These are phyloP conservation scores for Phytopythium montanum DNA, from an alignment of 352 stramenopile genomes.

Conservation along the genomic window DNA sequence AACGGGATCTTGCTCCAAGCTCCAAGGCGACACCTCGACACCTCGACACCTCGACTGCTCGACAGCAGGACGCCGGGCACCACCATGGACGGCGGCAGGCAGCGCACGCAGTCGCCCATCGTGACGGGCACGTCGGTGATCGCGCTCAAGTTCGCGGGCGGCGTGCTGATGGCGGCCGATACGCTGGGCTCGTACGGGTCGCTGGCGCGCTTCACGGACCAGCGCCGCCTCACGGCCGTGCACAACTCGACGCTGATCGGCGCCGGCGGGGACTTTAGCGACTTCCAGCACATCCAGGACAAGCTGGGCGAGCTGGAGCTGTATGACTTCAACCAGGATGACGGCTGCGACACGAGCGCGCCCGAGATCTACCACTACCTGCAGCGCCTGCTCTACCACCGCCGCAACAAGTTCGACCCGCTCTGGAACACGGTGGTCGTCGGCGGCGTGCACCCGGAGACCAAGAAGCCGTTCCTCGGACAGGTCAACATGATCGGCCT, in stretches of 20 bases:
- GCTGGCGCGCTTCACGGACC: conserved; percentile 96
- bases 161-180: conserved; percentile 97
- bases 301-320: conserved; percentile 93
- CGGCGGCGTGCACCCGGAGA: conserved; percentile 90
- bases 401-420: conserved; percentile 98
- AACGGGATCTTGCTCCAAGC: conserved; percentile 3
- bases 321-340: conserved; percentile 95
- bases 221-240: conserved; percentile 82
- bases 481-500: conserved; percentile 97
- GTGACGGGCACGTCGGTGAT: conserved; percentile 98
- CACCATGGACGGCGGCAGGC: conserved; percentile 34
- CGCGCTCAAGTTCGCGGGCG: conserved; percentile 93
- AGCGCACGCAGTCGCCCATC: conserved; percentile 92
- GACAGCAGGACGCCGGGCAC: conserved; percentile 6
- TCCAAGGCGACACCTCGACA: neutral
- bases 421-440: conserved; percentile 98
- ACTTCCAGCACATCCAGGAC: conserved; percentile 96
- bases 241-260: conserved; percentile 94
- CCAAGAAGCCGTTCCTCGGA: conserved; percentile 93
- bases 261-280: conserved; percentile 95
- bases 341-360: conserved; percentile 93
- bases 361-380: conserved; percentile 97
- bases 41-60: too few species aligned
- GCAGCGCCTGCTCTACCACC: conserved; percentile 97
- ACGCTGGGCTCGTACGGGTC: conserved; percentile 97